phyloP scores from a whole-genome alignment of 73 alveolate genomes.

The Symbiodinium pilosum region DNA sequence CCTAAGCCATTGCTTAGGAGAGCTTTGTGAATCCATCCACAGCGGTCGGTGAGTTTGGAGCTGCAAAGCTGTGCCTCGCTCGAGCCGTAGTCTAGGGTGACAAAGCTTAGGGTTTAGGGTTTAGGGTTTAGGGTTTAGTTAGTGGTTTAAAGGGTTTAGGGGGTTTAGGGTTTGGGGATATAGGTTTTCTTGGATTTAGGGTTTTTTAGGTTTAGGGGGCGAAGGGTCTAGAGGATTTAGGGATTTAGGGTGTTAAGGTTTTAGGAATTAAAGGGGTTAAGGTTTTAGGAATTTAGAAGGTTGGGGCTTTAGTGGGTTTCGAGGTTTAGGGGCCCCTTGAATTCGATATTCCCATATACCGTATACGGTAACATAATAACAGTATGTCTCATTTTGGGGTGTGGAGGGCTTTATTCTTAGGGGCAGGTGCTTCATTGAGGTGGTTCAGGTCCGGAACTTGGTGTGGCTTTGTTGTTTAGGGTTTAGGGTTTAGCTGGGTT shows the following conservation, averaged over 20 bases:
- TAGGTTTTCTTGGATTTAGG: background rate
- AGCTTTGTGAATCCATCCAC: constrained; percentile 41
- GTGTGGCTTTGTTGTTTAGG: no score
- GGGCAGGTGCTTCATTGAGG: no score
- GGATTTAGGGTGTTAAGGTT: background rate
- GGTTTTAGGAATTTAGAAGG: no score
- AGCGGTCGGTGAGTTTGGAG: constrained; percentile 75
- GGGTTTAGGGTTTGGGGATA: background rate
- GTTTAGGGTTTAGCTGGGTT: background rate
- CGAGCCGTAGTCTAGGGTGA: background rate
- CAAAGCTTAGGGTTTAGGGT: background rate
- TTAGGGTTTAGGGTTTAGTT: background rate
- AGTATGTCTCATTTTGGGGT: no score
- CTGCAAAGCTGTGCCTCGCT: constrained; percentile 33
- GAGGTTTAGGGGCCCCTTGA: no score
- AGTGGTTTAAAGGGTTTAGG: background rate
- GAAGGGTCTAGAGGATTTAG: background rate
- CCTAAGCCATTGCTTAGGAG: background rate
- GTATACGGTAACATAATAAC: no score
- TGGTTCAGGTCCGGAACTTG: no score
- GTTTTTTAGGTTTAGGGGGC: background rate
- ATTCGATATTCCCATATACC: no score
- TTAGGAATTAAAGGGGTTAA: no score
- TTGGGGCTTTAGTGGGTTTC: no score
- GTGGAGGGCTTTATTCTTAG: no score